phyloP scores from a whole-genome alignment of 768 basidiomycete species.

The Amanita exitialis region DNA sequence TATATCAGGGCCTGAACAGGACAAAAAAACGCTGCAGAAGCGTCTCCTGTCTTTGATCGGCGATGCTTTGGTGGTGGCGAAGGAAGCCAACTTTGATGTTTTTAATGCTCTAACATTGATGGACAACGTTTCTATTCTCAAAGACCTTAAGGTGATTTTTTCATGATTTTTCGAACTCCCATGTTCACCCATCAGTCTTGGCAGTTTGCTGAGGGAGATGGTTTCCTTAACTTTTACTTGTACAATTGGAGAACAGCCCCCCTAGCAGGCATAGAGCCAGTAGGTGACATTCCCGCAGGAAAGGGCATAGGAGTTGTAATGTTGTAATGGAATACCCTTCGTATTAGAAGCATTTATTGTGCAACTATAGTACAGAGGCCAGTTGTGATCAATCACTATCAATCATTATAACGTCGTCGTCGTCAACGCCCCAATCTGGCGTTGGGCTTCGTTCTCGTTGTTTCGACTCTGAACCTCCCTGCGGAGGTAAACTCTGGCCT shows the following conservation, averaged over 20 bases:
- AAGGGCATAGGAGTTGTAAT: conserved; percentile 89
- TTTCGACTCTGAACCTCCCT: conserved; percentile 27
- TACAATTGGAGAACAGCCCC: conserved; percentile 91
- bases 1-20: conserved; percentile 47
- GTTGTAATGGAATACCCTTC: conserved; percentile 39
- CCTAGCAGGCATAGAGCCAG: conserved; percentile 57
- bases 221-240: conserved; percentile 83
- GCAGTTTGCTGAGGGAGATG: conserved; percentile 91
- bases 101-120: conserved; percentile 92
- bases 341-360: neutral
- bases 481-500: conserved; percentile 33
- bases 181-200: conserved; percentile 3
- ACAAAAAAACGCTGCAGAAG: conserved; percentile 49
- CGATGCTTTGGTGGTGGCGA: conserved; percentile 76
- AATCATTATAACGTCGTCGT: conserved; percentile 76
- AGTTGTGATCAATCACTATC: conserved; percentile 56
- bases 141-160: conserved; percentile 66
- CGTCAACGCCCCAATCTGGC: conserved; percentile 81
- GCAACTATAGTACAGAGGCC: conserved; percentile 8
- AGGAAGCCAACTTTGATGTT: conserved; percentile 86
- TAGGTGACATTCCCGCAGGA: conserved; percentile 49
- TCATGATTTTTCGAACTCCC: neutral
- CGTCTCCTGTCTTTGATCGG: conserved; percentile 63
- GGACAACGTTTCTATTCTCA: conserved; percentile 81
- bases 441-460: conserved; percentile 49